A percentile compares a stretch with the other conserved stretches of the same genome.
phyloP scores from a whole-genome alignment of 1,139 yeast species.

The Pichia sp. region DNA sequence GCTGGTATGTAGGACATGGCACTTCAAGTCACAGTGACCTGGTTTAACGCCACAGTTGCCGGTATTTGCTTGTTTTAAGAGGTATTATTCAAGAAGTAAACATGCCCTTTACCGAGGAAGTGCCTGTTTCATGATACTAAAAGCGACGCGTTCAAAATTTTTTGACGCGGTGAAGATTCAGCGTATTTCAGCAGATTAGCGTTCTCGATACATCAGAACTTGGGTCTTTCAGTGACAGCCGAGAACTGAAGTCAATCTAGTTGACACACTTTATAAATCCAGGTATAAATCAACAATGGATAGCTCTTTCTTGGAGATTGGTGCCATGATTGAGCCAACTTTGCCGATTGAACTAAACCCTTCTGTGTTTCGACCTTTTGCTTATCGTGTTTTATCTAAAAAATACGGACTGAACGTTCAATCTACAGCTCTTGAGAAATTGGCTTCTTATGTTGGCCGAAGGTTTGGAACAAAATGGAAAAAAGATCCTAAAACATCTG shows the following conservation, averaged over 20 bases:
- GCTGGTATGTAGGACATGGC: conserved; percentile 13
- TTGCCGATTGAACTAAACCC: conserved; percentile 77
- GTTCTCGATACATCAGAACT: background rate
- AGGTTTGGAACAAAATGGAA: conserved; percentile 88
- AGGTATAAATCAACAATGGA: conserved; percentile 10
- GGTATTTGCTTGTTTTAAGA: too few relatives aligned
- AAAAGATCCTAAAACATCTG: conserved; percentile 59
- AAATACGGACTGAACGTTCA: conserved; percentile 89
- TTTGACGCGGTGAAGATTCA: background rate
- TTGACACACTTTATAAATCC: too few relatives aligned
- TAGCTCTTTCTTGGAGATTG: conserved; percentile 17
- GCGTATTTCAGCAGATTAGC: background rate
- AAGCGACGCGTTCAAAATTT: background rate
- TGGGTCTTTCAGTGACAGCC: too few relatives aligned
- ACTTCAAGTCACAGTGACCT: background rate
- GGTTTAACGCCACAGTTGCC: too few relatives aligned
- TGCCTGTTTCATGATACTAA: background rate
- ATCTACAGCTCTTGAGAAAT: conserved; percentile 69
- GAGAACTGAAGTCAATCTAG: too few relatives aligned
- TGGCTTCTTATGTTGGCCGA: conserved; percentile 71
- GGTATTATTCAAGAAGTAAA: background rate
- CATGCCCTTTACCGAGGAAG: conserved; percentile 1
- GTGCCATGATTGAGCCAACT: conserved; percentile 27
- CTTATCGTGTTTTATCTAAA: conserved; percentile 83
- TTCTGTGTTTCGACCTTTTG: conserved; percentile 81